These are phyloP conservation scores for Penicillium sp. DNA, from an alignment of 2,329 filamentous ascomycete genomes.

Conservation along the genomic window DNA sequence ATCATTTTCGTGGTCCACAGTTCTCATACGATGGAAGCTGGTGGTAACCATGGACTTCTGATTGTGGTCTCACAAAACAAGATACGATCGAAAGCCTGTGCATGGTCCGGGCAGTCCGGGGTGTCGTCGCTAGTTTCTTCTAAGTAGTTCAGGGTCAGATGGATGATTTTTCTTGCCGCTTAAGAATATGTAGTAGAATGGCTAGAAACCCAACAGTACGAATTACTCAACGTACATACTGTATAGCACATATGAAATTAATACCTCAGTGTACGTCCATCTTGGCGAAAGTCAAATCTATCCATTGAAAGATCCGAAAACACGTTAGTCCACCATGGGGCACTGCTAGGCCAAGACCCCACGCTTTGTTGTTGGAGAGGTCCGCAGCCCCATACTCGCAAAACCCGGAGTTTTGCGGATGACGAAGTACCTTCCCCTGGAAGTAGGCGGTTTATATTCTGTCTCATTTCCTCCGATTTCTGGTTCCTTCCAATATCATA, in stretches of 20 bases:
- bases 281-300: background rate
- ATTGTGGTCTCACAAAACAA: background rate
- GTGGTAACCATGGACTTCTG: background rate
- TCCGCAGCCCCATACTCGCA: constrained; percentile 17
- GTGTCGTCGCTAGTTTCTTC: background rate
- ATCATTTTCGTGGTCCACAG: constrained; percentile 14
- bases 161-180: background rate
- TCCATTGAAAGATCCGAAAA: background rate
- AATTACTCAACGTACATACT: background rate
- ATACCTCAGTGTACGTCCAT: background rate
- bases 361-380: constrained; percentile 13
- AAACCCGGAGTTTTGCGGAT: constrained; percentile 20
- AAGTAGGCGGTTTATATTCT: constrained; percentile 1
- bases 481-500: background rate
- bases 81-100: background rate
- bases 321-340: background rate
- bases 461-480: background rate
- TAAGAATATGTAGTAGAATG: background rate
- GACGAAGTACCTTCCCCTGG: constrained; percentile 9
- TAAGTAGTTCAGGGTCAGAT: background rate
- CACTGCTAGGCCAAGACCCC: constrained; percentile 2
- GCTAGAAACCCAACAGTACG: background rate
- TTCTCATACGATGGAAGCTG: constrained; percentile 3
- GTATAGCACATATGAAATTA: background rate
- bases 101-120: background rate